These are phyloP conservation scores for Gaeumannomyces tritici DNA, from an alignment of 2,329 filamentous ascomycete species.

Conservation along the genomic window DNA sequence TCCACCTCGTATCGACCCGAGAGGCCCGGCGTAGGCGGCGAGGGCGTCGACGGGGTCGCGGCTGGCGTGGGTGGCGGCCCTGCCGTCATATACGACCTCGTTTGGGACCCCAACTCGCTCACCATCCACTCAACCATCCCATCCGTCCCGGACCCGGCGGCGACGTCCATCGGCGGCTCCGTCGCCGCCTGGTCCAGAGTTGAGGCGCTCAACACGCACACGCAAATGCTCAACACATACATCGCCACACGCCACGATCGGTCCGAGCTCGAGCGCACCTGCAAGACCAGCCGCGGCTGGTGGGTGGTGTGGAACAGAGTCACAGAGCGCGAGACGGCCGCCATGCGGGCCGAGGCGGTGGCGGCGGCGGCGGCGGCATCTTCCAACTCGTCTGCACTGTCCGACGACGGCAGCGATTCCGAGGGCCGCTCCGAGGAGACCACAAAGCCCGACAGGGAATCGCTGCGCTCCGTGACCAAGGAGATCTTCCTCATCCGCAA, in stretches of 20 bases:
- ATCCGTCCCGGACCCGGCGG: conserved; percentile 46
- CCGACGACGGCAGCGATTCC: not conserved
- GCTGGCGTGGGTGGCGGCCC: conserved; percentile 8
- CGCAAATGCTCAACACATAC: conserved; percentile 51
- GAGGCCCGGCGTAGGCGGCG: conserved; percentile 27
- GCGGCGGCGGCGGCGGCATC: not conserved
- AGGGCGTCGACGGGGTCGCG: not conserved
- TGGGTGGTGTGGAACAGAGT: conserved; percentile 61
- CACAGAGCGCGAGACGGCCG: conserved; percentile 24
- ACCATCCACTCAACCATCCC: conserved; percentile 55
- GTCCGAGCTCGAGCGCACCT: conserved; percentile 48
- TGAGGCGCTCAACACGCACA: conserved; percentile 56
- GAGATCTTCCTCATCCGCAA: conserved; percentile 53
- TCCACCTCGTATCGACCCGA: conserved; percentile 49
- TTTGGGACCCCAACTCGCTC: conserved; percentile 49
- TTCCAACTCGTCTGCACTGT: not conserved
- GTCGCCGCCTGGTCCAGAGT: conserved; percentile 41
- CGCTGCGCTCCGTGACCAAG: conserved; percentile 29
- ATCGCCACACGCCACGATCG: conserved; percentile 30
- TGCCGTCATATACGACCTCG: conserved; percentile 47
- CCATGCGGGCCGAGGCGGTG: conserved; percentile 8
- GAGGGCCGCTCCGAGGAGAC: conserved; percentile 1
- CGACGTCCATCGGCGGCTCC: conserved; percentile 11
- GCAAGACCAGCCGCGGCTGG: conserved; percentile 58
- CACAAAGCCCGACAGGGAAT: not conserved